phyloP scores from a whole-genome alignment of 768 basidiomycete species.

The Collybiopsis confluens region DNA sequence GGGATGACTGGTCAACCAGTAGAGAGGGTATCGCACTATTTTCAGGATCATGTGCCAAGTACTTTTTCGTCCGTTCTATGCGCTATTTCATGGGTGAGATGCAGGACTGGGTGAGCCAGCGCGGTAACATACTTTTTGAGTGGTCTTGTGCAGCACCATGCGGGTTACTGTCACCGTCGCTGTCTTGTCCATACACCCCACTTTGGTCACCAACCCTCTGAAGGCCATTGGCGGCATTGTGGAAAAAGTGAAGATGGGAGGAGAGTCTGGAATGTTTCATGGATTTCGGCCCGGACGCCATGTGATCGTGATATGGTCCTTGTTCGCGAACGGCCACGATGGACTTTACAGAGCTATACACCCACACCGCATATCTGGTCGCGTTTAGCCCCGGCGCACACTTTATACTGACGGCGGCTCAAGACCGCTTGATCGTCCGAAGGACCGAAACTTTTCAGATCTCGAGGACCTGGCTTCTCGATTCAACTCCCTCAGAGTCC shows the following conservation, averaged over 20 bases:
- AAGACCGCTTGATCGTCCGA: constrained; percentile 78
- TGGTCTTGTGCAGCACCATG: constrained; percentile 64
- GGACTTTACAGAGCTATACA: constrained; percentile 88
- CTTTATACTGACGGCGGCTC: constrained; percentile 76
- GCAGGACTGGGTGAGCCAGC: neutral
- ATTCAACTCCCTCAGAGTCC: constrained; percentile 50
- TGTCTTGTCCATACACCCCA: constrained; percentile 80
- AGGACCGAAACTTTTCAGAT: constrained; percentile 83
- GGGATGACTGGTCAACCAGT: constrained; percentile 3
- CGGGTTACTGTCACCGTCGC: constrained; percentile 80
- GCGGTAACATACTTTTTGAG: constrained; percentile 60
- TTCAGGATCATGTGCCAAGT: constrained; percentile 67
- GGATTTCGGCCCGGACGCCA: no score
- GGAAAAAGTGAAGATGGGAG: no score
- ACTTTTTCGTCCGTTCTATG: constrained; percentile 74
- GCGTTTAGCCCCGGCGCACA: constrained; percentile 84
- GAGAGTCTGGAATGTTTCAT: neutral
- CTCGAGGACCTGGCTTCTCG: constrained; percentile 72
- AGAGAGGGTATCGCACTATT: constrained; percentile 47
- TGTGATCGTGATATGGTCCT: neutral
- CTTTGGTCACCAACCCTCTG: constrained; percentile 72
- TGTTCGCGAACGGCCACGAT: constrained; percentile 29
- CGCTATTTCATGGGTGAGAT: constrained; percentile 40
- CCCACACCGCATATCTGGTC: constrained; percentile 66
- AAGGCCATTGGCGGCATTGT: constrained; percentile 77